Conservation (phyloP, 1,284 basidiomycete species). For the Cutaneotrichosporon curvatum region DNA sequence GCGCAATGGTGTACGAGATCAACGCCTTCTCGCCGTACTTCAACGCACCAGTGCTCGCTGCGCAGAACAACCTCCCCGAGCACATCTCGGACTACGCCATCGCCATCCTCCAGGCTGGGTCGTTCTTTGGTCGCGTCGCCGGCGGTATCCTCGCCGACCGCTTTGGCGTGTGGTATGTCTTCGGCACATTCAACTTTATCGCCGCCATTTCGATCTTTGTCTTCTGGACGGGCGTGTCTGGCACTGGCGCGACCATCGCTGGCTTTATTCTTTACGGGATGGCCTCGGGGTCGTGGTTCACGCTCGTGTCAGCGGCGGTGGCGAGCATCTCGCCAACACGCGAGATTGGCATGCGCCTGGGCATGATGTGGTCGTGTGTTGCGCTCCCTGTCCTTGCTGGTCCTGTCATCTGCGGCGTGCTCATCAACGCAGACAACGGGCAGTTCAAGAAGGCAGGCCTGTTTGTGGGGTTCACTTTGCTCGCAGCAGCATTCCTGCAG, state of each 20-base stretch:
- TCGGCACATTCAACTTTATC: conserved; percentile 13
- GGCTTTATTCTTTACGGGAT: conserved; percentile 36
- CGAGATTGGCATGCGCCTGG: conserved; percentile 40
- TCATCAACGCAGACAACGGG: conserved; percentile 2
- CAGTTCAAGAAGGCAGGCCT: conserved; percentile 31
- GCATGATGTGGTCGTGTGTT: conserved; percentile 38
- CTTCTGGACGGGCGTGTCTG: conserved; percentile 24
- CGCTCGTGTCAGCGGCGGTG: conserved; percentile 33
- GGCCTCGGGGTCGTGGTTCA: conserved; percentile 35
- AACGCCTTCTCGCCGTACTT: conserved; percentile 31
- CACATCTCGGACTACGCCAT: conserved; percentile 18
- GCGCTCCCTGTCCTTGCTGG: conserved; percentile 30
- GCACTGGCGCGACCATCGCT: conserved; percentile 17
- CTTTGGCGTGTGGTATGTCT: conserved; percentile 21
- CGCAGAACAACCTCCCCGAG: conserved; percentile 6
- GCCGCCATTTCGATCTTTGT: conserved; percentile 17
- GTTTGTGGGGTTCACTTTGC: conserved; percentile 28
- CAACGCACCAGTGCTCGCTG: conserved; percentile 25
- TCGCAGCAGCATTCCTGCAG: conserved; percentile 18
- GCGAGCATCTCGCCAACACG: conserved; percentile 34
- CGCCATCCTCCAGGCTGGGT: conserved; percentile 24
- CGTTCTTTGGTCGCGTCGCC: conserved; percentile 19
- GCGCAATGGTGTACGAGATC: conserved; percentile 19
- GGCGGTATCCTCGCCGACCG: conserved; percentile 22
- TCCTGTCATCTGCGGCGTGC: conserved; percentile 31